These are phyloP conservation scores for Coelastrella sp. DNA, from an alignment of 139 green algal genomes.

Conservation along the genomic window DNA sequence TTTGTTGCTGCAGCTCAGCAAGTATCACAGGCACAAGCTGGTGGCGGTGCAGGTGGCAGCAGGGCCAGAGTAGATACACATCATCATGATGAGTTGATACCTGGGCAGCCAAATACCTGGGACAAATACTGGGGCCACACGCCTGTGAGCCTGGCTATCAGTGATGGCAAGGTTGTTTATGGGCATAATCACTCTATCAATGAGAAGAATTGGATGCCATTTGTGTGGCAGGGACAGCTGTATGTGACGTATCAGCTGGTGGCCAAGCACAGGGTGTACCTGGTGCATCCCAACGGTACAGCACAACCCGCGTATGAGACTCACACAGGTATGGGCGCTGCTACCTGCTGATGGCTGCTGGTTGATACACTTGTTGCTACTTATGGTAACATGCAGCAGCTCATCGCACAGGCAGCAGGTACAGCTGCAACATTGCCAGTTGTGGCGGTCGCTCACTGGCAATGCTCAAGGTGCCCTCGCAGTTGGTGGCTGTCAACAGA, in stretches of 20 bases:
- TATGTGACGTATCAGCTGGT: slow-evolving; percentile 24
- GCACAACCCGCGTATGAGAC: neutral
- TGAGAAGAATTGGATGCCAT: slow-evolving; percentile 55
- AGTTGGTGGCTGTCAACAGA: too few relatives aligned
- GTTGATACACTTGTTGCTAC: too few relatives aligned
- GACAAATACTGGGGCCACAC: neutral
- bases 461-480: too few relatives aligned
- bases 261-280: slow-evolving; percentile 29
- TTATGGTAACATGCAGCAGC: too few relatives aligned
- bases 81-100: neutral
- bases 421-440: too few relatives aligned
- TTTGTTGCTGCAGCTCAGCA: slow-evolving; percentile 12
- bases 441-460: too few relatives aligned
- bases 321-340: slow-evolving; percentile 10
- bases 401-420: too few relatives aligned
- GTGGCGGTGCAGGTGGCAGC: neutral
- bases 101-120: neutral
- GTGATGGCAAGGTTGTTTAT: slow-evolving; percentile 30
- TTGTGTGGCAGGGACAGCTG: slow-evolving; percentile 11
- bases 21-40: slow-evolving; percentile 7
- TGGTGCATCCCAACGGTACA: slow-evolving; percentile 3
- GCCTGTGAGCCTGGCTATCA: slow-evolving; percentile 14
- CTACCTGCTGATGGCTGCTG: too few relatives aligned
- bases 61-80: neutral
- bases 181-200: neutral